Evolutionary conservation across 2,329 filamentous ascomycete genomes (phyloP), one percentile per base, ranked within the genome.

Genomic region (Gaeumannomyces sp.): DNA sequence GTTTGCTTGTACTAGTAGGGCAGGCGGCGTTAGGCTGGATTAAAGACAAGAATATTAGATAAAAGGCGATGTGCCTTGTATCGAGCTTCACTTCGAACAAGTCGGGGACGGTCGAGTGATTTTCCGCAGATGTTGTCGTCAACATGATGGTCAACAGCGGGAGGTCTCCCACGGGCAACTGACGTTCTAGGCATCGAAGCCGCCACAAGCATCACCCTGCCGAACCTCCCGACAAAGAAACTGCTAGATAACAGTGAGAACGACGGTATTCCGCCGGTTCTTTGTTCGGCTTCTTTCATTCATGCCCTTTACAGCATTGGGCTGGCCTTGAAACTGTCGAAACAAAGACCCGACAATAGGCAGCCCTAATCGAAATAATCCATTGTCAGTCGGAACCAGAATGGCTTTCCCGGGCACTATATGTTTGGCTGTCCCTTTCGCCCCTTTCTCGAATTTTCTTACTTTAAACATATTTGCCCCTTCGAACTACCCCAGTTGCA

Each of bases 1-100:
- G 45, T n/a, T 53, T 29, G 62, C 62, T 53, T 71, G 71, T 72
- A 72, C 65, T 68, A 70, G 64, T 72, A 72, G 70, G 62, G 33
- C 38, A 56, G 62, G 50, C 56, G 62, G 70, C 69, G 69, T 69
- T 70, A 60, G 69, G 65, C 66, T 66, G 64, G 62, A 35, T 63
- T 63, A 58, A 31, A 63, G 29, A 29, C 25, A 38, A 7, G 62
- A 31, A 22, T 58, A 28, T 62, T 62, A 63, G 50, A 63, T 31
- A 59, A 28, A 29, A 45, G 28, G 27, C 27, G 6, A 59, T 16
- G 25, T 22, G 57, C 57, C 57, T 6, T 16, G 27, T 59, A 58
- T 59, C 57, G 19, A 29, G 13, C 14, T 58, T 13, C 28, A 11
- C 11, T 50, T 53, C 19, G 45, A n/a, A n/a, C 16, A 22, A 50